A percentile compares a stretch with the other conserved stretches of the same genome.
Evolutionary conservation across 768 basidiomycete species (phyloP).

Genomic region (Sarcodon sp.): DNA sequence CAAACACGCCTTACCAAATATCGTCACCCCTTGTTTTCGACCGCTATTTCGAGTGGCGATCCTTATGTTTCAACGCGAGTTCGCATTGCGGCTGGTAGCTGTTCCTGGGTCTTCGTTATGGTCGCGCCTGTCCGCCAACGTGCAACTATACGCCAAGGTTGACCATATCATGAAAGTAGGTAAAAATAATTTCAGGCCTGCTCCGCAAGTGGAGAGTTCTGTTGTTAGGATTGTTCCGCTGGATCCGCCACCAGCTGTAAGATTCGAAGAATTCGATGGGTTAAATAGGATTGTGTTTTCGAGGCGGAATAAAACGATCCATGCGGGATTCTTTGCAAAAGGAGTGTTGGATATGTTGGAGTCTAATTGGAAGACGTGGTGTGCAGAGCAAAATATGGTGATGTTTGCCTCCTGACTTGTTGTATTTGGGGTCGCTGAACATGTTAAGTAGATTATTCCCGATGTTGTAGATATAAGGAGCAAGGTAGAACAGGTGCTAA

Average conservation of each 20-base stretch:
- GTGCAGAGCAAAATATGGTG: conserved; percentile 65
- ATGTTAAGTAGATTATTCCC: conserved; percentile 41
- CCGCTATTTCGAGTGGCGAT: conserved; percentile 90
- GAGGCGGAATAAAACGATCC: conserved; percentile 79
- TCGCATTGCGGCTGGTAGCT: conserved; percentile 86
- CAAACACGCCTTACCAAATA: conserved; percentile 98
- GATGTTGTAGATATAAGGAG: conserved; percentile 58
- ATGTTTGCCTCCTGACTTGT: conserved; percentile 14
- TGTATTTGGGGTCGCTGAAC: not conserved
- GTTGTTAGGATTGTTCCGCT: conserved; percentile 86
- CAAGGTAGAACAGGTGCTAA: conserved; percentile 61
- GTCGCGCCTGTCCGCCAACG: conserved; percentile 93
- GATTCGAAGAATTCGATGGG: conserved; percentile 97
- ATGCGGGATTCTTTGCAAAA: conserved; percentile 87
- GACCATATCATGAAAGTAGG: conserved; percentile 94
- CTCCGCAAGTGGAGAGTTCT: conserved; percentile 87
- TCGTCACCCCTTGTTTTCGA: conserved; percentile 96
- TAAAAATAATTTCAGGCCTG: conserved; percentile 94
- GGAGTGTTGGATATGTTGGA: conserved; percentile 94
- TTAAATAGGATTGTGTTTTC: conserved; percentile 84
- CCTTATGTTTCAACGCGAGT: conserved; percentile 99
- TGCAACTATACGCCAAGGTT: conserved; percentile 94
- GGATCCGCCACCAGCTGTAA: conserved; percentile 91
- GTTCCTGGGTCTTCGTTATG: conserved; percentile 74
- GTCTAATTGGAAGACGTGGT: conserved; percentile 88